Base-by-base conservation (phyloP, 306 rosid species). In the Betula pendula region DNA sequence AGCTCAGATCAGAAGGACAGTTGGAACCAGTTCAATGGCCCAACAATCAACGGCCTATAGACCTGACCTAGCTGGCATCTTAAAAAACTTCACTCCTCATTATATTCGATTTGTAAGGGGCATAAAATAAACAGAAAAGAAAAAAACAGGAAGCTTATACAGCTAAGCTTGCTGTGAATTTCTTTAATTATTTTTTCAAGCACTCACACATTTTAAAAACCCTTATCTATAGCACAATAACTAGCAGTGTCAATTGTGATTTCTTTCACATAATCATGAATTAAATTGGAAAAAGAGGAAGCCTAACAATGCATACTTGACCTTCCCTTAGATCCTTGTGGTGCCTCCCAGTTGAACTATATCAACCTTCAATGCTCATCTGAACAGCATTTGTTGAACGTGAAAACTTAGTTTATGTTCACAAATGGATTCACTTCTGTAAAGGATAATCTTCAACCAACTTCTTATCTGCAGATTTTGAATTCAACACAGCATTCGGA, bases 181-280 rank as follows among this genome's bases (percentile, higher is more conserved):
- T 22, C 31, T 55, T 55, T 59, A 59, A 16, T 49, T 49, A 45
- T 50, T 59, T 14, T 29, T 59, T 4, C 33, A 59, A 59, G 40
- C 38, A 59, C 31, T 59, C 40, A 29, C 11, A 2, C 67, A 59
- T 59, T 56, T 56, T 2, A 0, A 15, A 59, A 59, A 22, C 29
- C 31, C 63, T 55, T 55, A 6, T 22, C 16, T 22, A 55, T 3
- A 55, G 13, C 2, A 55, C 8, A n/a, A 53, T n/a, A 20, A 53
- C 33, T 55, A 55, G 40, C 40, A 35, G 33, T 0, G 25, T 12
- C 27, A 53, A 20, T 20, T 53, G 19, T 49, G 53, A 24, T 19
- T 52, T 52, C 74, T 76, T 52, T 27, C 65, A 42, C 55, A 24
- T 15, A 50, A 60, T 75, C 24, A 62, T 7, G 48, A 33, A 16